Evolutionary conservation across 176 grass and related monocot genomes (phyloP), one percentile per base, ranked within the genome.

Genomic region (Oryza rufipogon): DNA sequence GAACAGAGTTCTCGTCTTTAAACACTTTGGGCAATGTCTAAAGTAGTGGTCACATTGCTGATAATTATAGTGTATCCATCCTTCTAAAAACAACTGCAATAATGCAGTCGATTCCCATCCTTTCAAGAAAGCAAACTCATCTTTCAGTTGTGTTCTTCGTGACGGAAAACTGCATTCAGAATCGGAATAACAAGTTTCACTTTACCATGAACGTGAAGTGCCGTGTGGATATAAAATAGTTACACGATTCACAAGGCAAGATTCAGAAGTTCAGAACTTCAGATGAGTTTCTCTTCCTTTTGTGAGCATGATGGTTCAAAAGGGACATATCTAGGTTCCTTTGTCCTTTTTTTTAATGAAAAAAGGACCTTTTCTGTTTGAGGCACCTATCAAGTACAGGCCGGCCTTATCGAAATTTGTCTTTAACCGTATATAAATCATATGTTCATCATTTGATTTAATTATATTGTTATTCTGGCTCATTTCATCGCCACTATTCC

Each of bases 51-150:
- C 64, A 19, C 10, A 49, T 52, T 68, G 65, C 17, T 36, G 45
- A 80, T 34, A 80, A 68, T 67, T 48, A 64, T 68, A 44, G 64
- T n/a, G 49, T 81, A 42, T 26, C 80, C 68, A 44, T 44, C 80
- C 17, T 15, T 69, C 45, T 72, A 42, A 81, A 81, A 81, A 44
- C 49, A 23, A 34, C 34, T 71, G 9, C 80, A 71, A 81, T 71
- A 71, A 81, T 61, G 80, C 80, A 71, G 2, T 58, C n/a, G 67
- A 60, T 71, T 71, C 20, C 47, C 13, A 58, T 58, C 66, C 56
- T 60, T 15, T 41, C 48, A 17, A 17, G 8, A 81, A 81, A 56
- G 48, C 30, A 70, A 41, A 33, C 47, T 32, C 15, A 70, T 70
- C 66, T 56, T 81, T 70, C 20, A 26, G 48, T 58, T 71, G 34